These are phyloP conservation scores for Neonectria faginata DNA, from an alignment of 2,329 filamentous ascomycete species.

Conservation along the genomic window DNA sequence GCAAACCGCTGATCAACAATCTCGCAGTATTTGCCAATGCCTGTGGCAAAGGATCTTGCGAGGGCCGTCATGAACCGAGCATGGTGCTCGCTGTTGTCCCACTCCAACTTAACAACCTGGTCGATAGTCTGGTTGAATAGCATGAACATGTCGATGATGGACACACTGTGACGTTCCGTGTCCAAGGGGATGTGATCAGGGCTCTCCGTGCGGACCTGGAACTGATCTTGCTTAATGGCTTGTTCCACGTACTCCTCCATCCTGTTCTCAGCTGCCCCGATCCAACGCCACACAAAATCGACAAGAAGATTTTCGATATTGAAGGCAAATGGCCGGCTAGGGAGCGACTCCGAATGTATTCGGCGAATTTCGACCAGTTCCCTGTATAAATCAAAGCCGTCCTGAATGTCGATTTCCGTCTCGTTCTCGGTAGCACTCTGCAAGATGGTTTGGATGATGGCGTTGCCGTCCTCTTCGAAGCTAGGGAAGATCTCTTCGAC, in stretches of 20 bases:
- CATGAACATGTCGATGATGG: slow-evolving; percentile 91
- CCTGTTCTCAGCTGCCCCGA: slow-evolving; percentile 81
- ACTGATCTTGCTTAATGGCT: slow-evolving; percentile 90
- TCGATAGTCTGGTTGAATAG: slow-evolving; percentile 94
- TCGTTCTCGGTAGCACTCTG: slow-evolving; percentile 75
- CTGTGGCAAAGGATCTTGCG: slow-evolving; percentile 84
- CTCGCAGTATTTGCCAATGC: slow-evolving; percentile 91
- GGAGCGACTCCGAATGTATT: slow-evolving; percentile 82
- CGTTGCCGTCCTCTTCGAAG: slow-evolving; percentile 89
- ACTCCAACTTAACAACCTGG: slow-evolving; percentile 85
- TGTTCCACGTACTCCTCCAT: slow-evolving; percentile 88
- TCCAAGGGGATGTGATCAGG: slow-evolving; percentile 75
- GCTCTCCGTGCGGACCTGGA: slow-evolving; percentile 77
- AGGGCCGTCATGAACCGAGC: slow-evolving; percentile 97
- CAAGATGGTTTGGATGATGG: slow-evolving; percentile 85
- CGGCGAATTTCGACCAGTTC: slow-evolving; percentile 86
- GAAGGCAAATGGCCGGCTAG: slow-evolving; percentile 82
- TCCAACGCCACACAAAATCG: slow-evolving; percentile 97
- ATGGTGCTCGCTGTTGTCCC: slow-evolving; percentile 93
- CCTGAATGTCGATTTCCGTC: slow-evolving; percentile 84
- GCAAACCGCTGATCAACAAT: slow-evolving; percentile 86
- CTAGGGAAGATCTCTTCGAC: slow-evolving; percentile 87
- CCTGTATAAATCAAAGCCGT: slow-evolving; percentile 93
- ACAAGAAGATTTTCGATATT: slow-evolving; percentile 87
- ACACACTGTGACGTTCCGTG: slow-evolving; percentile 90